phyloP scores from a whole-genome alignment of 768 basidiomycete genomes.

The Dacryopinax spathularia region DNA sequence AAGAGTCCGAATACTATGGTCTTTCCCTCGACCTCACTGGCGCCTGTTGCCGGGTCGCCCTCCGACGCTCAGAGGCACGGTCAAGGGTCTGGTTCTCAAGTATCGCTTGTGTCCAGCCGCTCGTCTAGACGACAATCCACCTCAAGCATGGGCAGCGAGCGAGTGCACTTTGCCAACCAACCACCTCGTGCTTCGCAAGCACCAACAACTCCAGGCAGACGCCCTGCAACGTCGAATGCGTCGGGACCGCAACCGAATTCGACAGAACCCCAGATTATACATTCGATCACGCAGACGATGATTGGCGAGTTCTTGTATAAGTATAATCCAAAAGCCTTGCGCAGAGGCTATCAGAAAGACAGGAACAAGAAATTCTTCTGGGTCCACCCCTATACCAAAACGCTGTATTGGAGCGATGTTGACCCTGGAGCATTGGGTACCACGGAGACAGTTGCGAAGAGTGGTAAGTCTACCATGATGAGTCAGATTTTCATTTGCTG shows the following conservation, averaged over 20 bases:
- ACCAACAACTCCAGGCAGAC: constrained; percentile 14
- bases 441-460: constrained; percentile 88
- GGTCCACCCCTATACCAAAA: constrained; percentile 99
- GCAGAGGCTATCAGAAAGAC: constrained; percentile 79
- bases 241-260: constrained; percentile 18
- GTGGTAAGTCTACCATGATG: constrained; percentile 49
- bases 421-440: constrained; percentile 85
- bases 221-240: constrained; percentile 10
- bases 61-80: not conserved
- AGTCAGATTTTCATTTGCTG: not conserved
- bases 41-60: constrained; percentile 3
- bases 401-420: constrained; percentile 88
- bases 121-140: constrained; percentile 7
- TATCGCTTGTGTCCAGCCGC: constrained; percentile 3
- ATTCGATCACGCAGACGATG: constrained; percentile 99
- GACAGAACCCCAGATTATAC: constrained; percentile 83
- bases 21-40: not conserved
- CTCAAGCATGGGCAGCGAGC: not conserved
- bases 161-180: not conserved
- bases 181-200: constrained; percentile 8
- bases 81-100: not conserved
- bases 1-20: not conserved
- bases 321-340: constrained; percentile 80
- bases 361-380: constrained; percentile 95
- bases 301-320: constrained; percentile 98